Evolutionary conservation across 176 grass and related monocot species (phyloP).

Genomic region (Raddia guianensis): DNA sequence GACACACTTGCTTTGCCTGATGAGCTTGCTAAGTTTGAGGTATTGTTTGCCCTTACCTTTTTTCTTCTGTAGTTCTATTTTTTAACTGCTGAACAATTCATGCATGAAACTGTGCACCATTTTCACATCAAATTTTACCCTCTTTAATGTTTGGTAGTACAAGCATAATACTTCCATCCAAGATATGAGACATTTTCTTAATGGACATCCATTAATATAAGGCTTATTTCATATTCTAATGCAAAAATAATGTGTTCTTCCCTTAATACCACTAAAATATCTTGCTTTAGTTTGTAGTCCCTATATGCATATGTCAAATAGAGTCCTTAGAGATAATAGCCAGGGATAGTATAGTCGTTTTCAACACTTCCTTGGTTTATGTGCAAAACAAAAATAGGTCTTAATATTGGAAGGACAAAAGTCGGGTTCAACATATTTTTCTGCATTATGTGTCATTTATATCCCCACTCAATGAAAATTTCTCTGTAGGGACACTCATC

Average conservation of each 20-base stretch:
- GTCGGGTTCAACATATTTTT: background rate
- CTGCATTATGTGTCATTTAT: slow-evolving; percentile 8
- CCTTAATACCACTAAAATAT: too few species aligned
- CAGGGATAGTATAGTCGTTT: too few species aligned
- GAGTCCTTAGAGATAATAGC: too few species aligned
- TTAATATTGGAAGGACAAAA: background rate
- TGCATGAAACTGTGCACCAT: slow-evolving; percentile 1
- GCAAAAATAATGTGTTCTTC: too few species aligned
- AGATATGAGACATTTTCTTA: too few species aligned
- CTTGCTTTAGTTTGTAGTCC: too few species aligned
- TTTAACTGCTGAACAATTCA: slow-evolving; percentile 1
- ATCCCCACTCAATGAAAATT: slow-evolving; percentile 1
- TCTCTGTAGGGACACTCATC: slow-evolving; percentile 76
- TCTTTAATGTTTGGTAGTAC: slow-evolving; percentile 2
- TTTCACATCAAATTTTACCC: slow-evolving; percentile 16
- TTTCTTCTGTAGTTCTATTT: background rate
- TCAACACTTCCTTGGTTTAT: too few species aligned
- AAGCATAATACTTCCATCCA: background rate
- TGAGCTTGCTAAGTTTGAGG: slow-evolving; percentile 85
- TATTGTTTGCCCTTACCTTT: slow-evolving; percentile 32
- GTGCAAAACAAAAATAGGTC: too few species aligned
- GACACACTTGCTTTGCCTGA: slow-evolving; percentile 78
- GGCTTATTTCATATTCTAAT: too few species aligned
- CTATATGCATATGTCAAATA: too few species aligned
- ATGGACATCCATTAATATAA: too few species aligned